These are phyloP conservation scores for Botrytis medusae DNA, from an alignment of 2,329 filamentous ascomycete species.

Conservation along the genomic window DNA sequence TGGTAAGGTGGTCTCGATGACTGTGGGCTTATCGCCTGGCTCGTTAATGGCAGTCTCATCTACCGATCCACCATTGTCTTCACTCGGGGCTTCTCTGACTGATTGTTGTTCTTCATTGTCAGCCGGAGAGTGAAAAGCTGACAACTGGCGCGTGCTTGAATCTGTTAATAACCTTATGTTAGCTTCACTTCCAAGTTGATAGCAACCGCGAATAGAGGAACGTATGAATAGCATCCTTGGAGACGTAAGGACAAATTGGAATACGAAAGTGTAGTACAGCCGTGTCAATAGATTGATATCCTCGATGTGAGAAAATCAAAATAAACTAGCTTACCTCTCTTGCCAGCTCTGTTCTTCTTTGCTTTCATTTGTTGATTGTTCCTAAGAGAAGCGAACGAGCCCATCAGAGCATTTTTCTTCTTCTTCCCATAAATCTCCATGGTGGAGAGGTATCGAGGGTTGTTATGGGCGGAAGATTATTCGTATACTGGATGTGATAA, in stretches of 20 bases:
- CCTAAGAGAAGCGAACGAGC: constrained; percentile 26
- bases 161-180: neutral
- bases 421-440: constrained; percentile 34
- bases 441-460: neutral
- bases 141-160: neutral
- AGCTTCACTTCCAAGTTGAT: constrained; percentile 1
- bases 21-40: neutral
- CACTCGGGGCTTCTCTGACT: neutral
- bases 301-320: neutral
- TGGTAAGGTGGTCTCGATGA: neutral
- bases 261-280: neutral
- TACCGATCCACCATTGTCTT: neutral
- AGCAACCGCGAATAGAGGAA: too few species aligned
- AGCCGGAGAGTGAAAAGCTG: neutral
- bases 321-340: neutral
- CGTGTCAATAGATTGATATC: constrained; percentile 13
- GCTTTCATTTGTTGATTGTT: constrained; percentile 23
- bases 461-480: neutral
- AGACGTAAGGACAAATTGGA: neutral
- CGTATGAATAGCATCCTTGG: too few species aligned
- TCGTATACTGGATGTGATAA: neutral
- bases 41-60: neutral
- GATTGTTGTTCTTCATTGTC: neutral
- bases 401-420: constrained; percentile 30
- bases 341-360: constrained; percentile 13